Base-by-base conservation (phyloP, 441 rosid genomes). In the Gossypium lobatum region DNA sequence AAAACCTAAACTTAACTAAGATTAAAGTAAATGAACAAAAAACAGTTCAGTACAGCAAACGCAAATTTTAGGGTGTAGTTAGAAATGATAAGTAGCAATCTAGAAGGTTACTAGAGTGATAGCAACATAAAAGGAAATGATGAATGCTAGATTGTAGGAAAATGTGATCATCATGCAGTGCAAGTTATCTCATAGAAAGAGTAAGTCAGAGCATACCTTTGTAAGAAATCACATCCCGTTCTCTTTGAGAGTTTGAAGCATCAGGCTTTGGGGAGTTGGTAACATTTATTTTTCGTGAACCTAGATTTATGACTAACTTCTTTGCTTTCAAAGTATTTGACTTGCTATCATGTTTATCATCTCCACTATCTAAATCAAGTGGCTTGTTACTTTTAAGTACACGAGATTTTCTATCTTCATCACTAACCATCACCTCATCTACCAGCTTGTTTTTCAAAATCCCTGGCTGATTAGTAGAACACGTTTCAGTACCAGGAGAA, bases 241-340 rank as follows among this genome's bases (percentile, higher is more conserved):
- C 93, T 75, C 80, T 91, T 68, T 81, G 85, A 79, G 84, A 81
- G 84, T 86, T 88, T 64, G 95, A 88, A 70, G 86, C 85, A 84
- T 86, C 90, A 46, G 96, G 87, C 78, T 80, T 79, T 21, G 89
- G 91, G 74, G 96, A 87, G 75, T 78, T 86, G 28, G 87, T 88
- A 70, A 90, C 86, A 79, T 91, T 93, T 78, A 90, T 80, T 73
- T 93, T 96, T 60, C 95, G 83, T 3, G 95, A 82, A 75, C 99
- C 96, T 31, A 96, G 84, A 83, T 89, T 91, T 80, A 96, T 93
- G 31, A 96, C 99, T 76, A 93, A 78, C 82, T 91, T 96, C 84
- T 92, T 96, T 68, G 95, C 85, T 81, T 89, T 91, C 9, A 87
- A 74, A 67, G 89, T 76, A 83, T 89, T 89, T 13, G 80, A 85